Evolutionary conservation across 2,329 filamentous ascomycete species (phyloP).

Genomic region (Colletotrichum navitas): DNA sequence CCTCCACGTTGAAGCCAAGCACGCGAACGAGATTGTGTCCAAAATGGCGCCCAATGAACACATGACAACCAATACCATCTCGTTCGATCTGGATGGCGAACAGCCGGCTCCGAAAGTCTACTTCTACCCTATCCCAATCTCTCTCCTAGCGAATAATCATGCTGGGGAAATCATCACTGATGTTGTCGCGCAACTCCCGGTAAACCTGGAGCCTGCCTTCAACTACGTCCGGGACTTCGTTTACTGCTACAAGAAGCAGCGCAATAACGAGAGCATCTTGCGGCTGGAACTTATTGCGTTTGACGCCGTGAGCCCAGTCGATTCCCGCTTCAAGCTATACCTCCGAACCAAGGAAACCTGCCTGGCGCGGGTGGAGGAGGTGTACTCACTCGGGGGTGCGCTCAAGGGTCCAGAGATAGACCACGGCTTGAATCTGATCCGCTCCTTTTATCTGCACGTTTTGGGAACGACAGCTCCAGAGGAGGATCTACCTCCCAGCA

Average conservation of each 20-base stretch:
- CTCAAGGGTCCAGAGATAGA: conserved; percentile 30
- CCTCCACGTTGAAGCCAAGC: conserved; percentile 32
- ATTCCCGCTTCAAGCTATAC: conserved; percentile 55
- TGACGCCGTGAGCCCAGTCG: conserved; percentile 47
- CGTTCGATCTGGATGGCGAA: conserved; percentile 46
- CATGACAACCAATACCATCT: conserved; percentile 38
- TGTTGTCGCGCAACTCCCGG: conserved; percentile 17
- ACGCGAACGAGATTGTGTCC: conserved; percentile 13
- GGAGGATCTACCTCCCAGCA: conserved; percentile 37
- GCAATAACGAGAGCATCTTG: conserved; percentile 23
- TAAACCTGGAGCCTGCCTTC: conserved; percentile 43
- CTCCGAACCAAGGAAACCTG: conserved; percentile 48
- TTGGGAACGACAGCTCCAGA: conserved; percentile 40
- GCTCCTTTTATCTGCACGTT: conserved; percentile 43
- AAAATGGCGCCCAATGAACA: conserved; percentile 33
- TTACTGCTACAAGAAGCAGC: conserved; percentile 25
- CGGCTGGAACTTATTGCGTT: conserved; percentile 49
- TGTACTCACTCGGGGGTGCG: conserved; percentile 45
- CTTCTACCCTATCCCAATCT: conserved; percentile 46
- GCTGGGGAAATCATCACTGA: conserved; percentile 31
- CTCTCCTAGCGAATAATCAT: conserved; percentile 31
- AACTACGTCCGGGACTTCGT: conserved; percentile 21
- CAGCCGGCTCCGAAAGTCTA: conserved; percentile 45
- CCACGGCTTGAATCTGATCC: conserved; percentile 41
- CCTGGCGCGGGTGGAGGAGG: conserved; percentile 48